Evolutionary conservation across 345 rosid species (phyloP), one percentile per base, ranked within the genome.

Genomic region (Brassica rapa): DNA sequence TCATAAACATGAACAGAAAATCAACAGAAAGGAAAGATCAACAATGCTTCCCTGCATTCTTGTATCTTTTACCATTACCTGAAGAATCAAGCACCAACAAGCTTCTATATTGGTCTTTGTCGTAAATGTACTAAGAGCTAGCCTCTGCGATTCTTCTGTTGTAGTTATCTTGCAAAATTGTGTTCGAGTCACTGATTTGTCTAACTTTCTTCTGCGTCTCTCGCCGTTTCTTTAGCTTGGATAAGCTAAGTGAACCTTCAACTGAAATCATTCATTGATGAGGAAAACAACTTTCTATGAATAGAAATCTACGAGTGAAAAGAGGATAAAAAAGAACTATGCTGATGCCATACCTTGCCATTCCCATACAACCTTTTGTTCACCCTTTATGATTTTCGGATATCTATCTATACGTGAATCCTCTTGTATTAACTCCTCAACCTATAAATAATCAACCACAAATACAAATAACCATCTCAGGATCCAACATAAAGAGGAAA

Each of bases 301-400:
- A 32, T 32, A 32, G 35, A 32, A 32, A 25, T 25, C 29, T 25
- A 32, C 35, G 35, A 32, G 8, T 23, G 27, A 61, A 51, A 69
- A 62, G 70, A 12, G 27, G n/a, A 10, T 41, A 6, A 2, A 41
- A 41, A 79, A 55, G 16, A 66, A 70, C 6, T 25, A 41, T 55
- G 66, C 5, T 8, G 30, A 23, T 14, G 7, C 66, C 76, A 43
- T 83, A 92, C 98, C 97, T 88, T 94, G 97, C 98, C 97, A 92
- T 81, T 94, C 97, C 97, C 97, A 94, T 61, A 92, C 97, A 62
- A 89, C 97, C 80, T 86, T 94, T 51, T 93, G 87, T 84, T 94
- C 97, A 70, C 97, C 97, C 83, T 87, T 94, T 68, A 94, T 84
- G 27, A 94, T 64, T 84, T 89, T 90, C 6, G 92, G 95, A 72